phyloP scores from a whole-genome alignment of 2,329 filamentous ascomycete genomes.

The Stagonosporopsis chrysanthemi region DNA sequence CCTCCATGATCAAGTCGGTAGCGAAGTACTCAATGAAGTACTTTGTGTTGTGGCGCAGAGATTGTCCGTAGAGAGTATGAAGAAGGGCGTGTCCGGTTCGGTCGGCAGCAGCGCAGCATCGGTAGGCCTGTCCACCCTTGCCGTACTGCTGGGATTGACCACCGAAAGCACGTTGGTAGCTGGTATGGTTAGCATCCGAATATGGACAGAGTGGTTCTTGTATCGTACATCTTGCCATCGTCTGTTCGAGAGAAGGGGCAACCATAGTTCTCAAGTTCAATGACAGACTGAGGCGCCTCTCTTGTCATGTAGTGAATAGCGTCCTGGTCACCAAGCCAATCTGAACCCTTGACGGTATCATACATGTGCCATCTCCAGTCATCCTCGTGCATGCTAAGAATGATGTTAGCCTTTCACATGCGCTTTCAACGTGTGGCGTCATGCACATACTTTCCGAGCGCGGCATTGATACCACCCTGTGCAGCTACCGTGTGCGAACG shows the following conservation, averaged over 20 bases:
- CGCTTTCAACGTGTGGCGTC: background rate
- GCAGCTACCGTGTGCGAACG: slow-evolving; percentile 82
- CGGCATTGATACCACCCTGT: slow-evolving; percentile 84
- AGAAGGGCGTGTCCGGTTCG: slow-evolving; percentile 96
- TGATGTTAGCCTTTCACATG: slow-evolving; percentile 29
- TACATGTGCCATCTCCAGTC: slow-evolving; percentile 99
- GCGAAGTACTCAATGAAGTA: slow-evolving; percentile 99
- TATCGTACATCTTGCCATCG: slow-evolving; percentile 82
- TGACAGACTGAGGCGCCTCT: slow-evolving; percentile 88
- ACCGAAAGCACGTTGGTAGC: slow-evolving; percentile 97
- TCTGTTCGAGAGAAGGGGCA: slow-evolving; percentile 97
- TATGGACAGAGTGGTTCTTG: slow-evolving; percentile 21
- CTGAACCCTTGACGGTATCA: slow-evolving; percentile 96
- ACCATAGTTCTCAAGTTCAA: slow-evolving; percentile 96
- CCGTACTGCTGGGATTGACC: slow-evolving; percentile 94
- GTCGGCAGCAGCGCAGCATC: slow-evolving; percentile 95
- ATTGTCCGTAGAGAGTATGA: slow-evolving; percentile 98
- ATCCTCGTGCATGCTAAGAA: slow-evolving; percentile 82
- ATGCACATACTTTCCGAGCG: slow-evolving; percentile 73
- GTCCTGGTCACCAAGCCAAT: slow-evolving; percentile 97
- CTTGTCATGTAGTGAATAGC: slow-evolving; percentile 99
- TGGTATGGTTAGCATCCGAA: slow-evolving; percentile 44
- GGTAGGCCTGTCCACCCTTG: slow-evolving; percentile 97
- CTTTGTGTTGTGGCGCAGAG: slow-evolving; percentile 96
- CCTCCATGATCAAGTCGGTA: slow-evolving; percentile 95